Percentiles rank a stretch among this genome's conserved stretches.
Conservation (phyloP, 352 stramenopile genomes). For the Globisporangium heterothallicum region DNA sequence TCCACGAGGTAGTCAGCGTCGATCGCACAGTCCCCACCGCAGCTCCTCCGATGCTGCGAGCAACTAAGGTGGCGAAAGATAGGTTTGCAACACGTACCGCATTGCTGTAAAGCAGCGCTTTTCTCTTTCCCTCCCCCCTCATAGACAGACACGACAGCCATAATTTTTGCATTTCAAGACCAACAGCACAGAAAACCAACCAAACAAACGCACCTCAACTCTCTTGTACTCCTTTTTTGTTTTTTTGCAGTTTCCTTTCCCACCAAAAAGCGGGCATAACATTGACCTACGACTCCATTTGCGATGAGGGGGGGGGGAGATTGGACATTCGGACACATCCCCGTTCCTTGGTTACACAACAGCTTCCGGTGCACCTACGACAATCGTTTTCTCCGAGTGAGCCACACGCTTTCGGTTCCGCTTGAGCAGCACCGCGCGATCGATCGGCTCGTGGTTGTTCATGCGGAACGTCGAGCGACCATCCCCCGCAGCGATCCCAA, state of each 20-base stretch:
- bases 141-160: background rate
- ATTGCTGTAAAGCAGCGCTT: too few species aligned
- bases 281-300: too few species aligned
- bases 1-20: background rate
- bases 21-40: conserved; percentile 11
- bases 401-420: conserved; percentile 64
- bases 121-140: background rate
- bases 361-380: conserved; percentile 78
- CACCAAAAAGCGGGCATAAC: too few species aligned
- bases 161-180: conserved; percentile 7
- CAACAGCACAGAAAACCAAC: background rate
- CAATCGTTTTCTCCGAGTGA: conserved; percentile 83
- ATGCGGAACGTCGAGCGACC: conserved; percentile 51
- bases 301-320: too few species aligned
- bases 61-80: conserved; percentile 3
- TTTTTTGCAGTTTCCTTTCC: too few species aligned
- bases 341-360: conserved; percentile 53
- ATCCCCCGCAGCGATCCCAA: conserved; percentile 25
- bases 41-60: conserved; percentile 4
- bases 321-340: too few species aligned
- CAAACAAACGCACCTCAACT: conserved; percentile 4
- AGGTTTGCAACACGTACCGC: too few species aligned
- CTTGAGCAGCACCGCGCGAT: conserved; percentile 74
- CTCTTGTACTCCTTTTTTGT: too few species aligned
- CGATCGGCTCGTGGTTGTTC: conserved; percentile 60